Conservation (phyloP, 2,329 filamentous ascomycete genomes). For the Claviceps purpurea region DNA sequence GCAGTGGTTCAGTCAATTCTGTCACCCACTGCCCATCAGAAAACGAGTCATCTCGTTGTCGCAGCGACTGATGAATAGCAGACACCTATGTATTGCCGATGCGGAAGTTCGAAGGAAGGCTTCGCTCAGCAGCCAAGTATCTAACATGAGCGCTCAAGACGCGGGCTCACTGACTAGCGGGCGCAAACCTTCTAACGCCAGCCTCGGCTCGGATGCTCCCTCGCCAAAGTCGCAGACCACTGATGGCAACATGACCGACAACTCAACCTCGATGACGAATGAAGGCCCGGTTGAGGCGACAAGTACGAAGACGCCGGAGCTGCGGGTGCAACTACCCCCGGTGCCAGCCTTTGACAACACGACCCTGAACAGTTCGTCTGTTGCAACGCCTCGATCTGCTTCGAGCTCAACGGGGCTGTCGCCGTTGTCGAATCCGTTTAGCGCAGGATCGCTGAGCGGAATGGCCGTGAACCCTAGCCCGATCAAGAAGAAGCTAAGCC, state of each 20-base stretch:
- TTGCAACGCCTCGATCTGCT: constrained; percentile 33
- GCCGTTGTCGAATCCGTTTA: constrained; percentile 35
- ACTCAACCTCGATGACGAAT: constrained; percentile 10
- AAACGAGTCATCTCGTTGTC: constrained; percentile 40
- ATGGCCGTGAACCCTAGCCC: constrained; percentile 39
- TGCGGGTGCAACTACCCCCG: constrained; percentile 44
- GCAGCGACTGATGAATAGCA: constrained; percentile 36
- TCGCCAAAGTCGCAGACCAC: constrained; percentile 12
- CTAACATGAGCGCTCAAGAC: constrained; percentile 25
- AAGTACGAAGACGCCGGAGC: constrained; percentile 30
- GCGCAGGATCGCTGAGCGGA: constrained; percentile 28
- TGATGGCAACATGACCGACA: constrained; percentile 19
- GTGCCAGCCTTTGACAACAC: constrained; percentile 35
- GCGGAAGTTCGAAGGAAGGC: constrained; percentile 23
- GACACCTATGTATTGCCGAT: constrained; percentile 28
- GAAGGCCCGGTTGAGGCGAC: background rate
- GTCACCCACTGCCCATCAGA: constrained; percentile 24
- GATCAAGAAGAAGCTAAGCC: constrained; percentile 52
- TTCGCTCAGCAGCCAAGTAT: constrained; percentile 10
- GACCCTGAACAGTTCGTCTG: constrained; percentile 14
- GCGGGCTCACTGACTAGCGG: constrained; percentile 24
- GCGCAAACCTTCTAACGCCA: constrained; percentile 12
- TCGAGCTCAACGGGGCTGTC: constrained; percentile 33
- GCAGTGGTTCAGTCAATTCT: constrained; percentile 35
- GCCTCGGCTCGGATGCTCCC: constrained; percentile 11